phyloP scores from a whole-genome alignment of 768 basidiomycete genomes.

The Termitomyces sp. region DNA sequence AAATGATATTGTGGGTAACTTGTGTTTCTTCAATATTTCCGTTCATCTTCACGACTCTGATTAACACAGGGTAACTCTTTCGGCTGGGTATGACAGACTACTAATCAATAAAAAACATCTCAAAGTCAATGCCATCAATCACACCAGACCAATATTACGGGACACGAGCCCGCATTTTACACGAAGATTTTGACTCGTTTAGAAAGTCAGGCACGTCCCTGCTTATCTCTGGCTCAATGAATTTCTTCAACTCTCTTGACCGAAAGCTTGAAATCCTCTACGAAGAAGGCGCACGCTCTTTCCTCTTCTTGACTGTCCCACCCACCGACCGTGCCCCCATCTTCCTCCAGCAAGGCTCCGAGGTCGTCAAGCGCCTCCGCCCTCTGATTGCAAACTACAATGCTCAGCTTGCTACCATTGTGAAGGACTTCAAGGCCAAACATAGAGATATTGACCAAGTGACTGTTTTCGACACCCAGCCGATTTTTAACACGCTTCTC shows the following conservation, averaged over 20 bases:
- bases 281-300: slow-evolving; percentile 46
- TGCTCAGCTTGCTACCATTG: slow-evolving; percentile 31
- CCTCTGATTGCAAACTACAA: slow-evolving; percentile 45
- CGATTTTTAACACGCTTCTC: slow-evolving; percentile 53
- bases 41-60: slow-evolving; percentile 1
- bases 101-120: neutral
- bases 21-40: neutral
- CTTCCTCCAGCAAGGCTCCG: slow-evolving; percentile 30
- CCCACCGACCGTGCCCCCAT: slow-evolving; percentile 53
- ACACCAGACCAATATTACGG: slow-evolving; percentile 29
- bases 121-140: neutral
- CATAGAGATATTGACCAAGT: slow-evolving; percentile 39
- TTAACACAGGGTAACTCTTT: slow-evolving; percentile 40
- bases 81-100: slow-evolving; percentile 30
- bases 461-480: slow-evolving; percentile 49
- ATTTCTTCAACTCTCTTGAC: neutral
- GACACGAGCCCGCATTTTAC: slow-evolving; percentile 26
- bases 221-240: neutral
- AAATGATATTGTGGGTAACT: slow-evolving; percentile 48
- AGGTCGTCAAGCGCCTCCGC: slow-evolving; percentile 28
- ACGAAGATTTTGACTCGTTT: slow-evolving; percentile 27
- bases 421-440: slow-evolving; percentile 31
- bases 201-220: slow-evolving; percentile 23
- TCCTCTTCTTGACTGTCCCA: slow-evolving; percentile 59
- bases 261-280: slow-evolving; percentile 42